Percentiles rank a stretch among this genome's conserved stretches.
Conservation (phyloP, 2,329 filamentous ascomycete species). For the Bipolaris sorokiniana region DNA sequence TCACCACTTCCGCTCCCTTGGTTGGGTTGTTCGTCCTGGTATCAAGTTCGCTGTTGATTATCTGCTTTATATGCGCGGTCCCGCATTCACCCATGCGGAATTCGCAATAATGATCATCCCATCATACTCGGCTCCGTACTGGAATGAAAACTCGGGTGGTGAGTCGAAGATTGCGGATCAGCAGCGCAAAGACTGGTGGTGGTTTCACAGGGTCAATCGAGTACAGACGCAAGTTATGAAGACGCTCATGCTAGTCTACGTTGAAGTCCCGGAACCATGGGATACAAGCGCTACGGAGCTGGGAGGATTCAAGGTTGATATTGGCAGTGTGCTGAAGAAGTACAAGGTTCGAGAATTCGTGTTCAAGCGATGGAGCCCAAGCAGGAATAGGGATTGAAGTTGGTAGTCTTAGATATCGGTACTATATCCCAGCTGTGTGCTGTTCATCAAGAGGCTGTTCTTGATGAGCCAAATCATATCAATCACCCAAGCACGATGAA, state of each 20-base stretch:
- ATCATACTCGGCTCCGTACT: constrained; percentile 76
- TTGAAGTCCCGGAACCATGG: constrained; percentile 80
- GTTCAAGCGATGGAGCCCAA: constrained; percentile 82
- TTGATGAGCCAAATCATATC: not conserved
- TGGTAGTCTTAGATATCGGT: not conserved
- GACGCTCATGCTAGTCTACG: constrained; percentile 86
- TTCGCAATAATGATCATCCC: constrained; percentile 87
- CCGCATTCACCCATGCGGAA: constrained; percentile 93
- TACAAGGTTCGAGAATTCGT: constrained; percentile 83
- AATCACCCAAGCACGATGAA: not conserved
- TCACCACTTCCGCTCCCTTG: constrained; percentile 93
- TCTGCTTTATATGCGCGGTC: constrained; percentile 90
- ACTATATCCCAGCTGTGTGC: not conserved
- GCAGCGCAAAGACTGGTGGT: constrained; percentile 70
- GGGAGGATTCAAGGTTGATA: constrained; percentile 55
- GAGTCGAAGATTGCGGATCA: constrained; percentile 37
- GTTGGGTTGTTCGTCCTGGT: constrained; percentile 91
- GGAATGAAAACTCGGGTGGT: constrained; percentile 62
- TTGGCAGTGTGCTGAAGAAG: constrained; percentile 67
- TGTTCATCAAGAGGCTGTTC: not conserved
- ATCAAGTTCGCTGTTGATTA: constrained; percentile 96
- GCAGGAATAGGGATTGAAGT: constrained; percentile 69
- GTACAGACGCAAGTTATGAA: constrained; percentile 91
- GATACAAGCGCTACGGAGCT: constrained; percentile 50
- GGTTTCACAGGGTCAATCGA: constrained; percentile 87